Conservation (phyloP, 257 asterid genomes). For the Coffea eugenioides region DNA sequence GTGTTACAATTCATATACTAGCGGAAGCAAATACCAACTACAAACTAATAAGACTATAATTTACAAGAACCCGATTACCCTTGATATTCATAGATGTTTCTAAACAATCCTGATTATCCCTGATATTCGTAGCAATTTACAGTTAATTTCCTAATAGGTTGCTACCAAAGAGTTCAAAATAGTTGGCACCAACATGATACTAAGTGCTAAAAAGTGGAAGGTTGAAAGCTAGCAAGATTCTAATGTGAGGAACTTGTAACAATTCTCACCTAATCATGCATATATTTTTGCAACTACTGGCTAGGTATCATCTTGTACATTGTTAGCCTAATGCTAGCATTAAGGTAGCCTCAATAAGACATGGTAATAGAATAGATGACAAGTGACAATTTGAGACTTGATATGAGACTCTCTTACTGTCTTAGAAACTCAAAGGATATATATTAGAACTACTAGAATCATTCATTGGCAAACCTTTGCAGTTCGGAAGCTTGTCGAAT, state of each 20-base stretch:
- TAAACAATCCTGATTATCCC: not conserved
- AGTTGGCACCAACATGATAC: no score
- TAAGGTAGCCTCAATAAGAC: not conserved
- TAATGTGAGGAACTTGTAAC: no score
- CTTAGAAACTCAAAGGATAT: not conserved
- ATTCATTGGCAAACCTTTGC: not conserved
- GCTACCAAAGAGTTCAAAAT: not conserved
- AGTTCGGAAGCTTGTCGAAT: not conserved
- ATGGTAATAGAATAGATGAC: not conserved
- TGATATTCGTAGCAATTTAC: no score
- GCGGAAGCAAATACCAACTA: no score
- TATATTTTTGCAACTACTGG: no score
- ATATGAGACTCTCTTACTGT: not conserved
- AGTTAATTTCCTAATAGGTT: not conserved
- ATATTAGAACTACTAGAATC: not conserved
- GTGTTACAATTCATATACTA: no score
- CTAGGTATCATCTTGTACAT: no score
- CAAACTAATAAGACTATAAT: not conserved
- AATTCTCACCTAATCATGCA: no score
- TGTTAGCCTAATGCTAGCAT: not conserved
- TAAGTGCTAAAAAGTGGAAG: no score
- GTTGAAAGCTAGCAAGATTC: no score
- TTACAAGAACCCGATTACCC: no score
- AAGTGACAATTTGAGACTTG: not conserved
- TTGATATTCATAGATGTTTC: not conserved